phyloP scores from a whole-genome alignment of 148 eudicot genomes.

The Cornus controversa region DNA sequence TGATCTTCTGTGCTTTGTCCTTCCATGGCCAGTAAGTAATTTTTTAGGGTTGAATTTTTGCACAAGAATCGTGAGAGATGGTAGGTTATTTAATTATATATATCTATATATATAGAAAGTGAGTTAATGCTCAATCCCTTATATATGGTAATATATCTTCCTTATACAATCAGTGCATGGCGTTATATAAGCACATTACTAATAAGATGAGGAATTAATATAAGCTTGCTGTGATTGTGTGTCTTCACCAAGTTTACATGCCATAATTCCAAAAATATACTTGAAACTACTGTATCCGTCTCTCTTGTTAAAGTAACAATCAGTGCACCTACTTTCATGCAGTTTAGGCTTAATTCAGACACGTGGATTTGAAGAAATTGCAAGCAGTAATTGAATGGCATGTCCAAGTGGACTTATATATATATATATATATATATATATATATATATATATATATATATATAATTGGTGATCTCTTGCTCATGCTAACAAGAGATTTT shows the following conservation, averaged over 20 bases:
- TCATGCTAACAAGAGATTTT: too few relatives aligned
- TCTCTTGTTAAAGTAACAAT: too few relatives aligned
- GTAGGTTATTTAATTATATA: neutral
- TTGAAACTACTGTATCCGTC: neutral
- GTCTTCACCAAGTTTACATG: neutral
- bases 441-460: too few relatives aligned
- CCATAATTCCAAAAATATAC: neutral
- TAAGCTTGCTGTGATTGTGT: neutral
- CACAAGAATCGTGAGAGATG: neutral
- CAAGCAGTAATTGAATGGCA: too few relatives aligned
- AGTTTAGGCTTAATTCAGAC: too few relatives aligned
- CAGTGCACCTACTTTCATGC: too few relatives aligned
- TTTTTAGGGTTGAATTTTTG: neutral
- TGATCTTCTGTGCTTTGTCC: neutral
- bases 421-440: too few relatives aligned
- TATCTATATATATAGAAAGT: too few relatives aligned
- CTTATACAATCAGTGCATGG: neutral
- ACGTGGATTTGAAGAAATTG: too few relatives aligned
- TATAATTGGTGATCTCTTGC: too few relatives aligned
- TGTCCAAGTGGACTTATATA: too few relatives aligned
- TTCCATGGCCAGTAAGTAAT: neutral
- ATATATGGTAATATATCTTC: slow-evolving; percentile 7
- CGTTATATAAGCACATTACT: neutral
- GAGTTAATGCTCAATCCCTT: neutral
- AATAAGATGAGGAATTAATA: neutral